Conservation (phyloP, 1,284 basidiomycete genomes). For the Fistulina hepatica region DNA sequence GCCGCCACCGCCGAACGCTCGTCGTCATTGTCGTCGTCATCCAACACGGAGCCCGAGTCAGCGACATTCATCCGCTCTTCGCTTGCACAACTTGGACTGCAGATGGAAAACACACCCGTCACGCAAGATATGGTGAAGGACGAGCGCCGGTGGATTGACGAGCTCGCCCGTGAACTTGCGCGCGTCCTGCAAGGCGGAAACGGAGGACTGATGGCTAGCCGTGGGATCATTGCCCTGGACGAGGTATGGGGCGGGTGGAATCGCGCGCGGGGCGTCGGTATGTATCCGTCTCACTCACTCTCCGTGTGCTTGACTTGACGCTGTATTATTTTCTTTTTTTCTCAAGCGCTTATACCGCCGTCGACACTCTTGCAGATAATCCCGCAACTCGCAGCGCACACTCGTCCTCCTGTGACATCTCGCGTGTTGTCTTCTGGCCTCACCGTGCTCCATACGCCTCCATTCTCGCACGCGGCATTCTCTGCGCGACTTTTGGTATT, state of each 20-base stretch:
- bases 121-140: conserved; percentile 86
- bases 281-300: conserved; percentile 23
- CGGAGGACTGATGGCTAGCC: conserved; percentile 51
- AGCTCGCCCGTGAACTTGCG: conserved; percentile 78
- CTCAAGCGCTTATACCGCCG: conserved; percentile 77
- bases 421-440: conserved; percentile 66
- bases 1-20: conserved; percentile 31
- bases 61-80: conserved; percentile 83
- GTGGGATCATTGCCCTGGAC: conserved; percentile 82
- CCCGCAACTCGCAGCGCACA: conserved; percentile 57
- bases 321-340: conserved; percentile 2
- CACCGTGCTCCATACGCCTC: conserved; percentile 76
- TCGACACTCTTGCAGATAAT: conserved; percentile 69
- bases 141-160: conserved; percentile 71
- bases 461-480: conserved; percentile 57
- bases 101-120: conserved; percentile 60
- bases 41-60: conserved; percentile 55
- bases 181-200: conserved; percentile 52
- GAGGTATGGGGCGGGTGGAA: conserved; percentile 99
- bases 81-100: conserved; percentile 79
- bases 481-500: conserved; percentile 48
- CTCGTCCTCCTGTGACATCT: conserved; percentile 55
- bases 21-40: conserved; percentile 12
- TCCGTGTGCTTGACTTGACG: conserved; percentile 6
- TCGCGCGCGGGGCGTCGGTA: conserved; percentile 85